Evolutionary conservation across 305 asterid genomes (phyloP), one percentile per base, ranked within the genome.

Genomic region (Plantago coronopus): DNA sequence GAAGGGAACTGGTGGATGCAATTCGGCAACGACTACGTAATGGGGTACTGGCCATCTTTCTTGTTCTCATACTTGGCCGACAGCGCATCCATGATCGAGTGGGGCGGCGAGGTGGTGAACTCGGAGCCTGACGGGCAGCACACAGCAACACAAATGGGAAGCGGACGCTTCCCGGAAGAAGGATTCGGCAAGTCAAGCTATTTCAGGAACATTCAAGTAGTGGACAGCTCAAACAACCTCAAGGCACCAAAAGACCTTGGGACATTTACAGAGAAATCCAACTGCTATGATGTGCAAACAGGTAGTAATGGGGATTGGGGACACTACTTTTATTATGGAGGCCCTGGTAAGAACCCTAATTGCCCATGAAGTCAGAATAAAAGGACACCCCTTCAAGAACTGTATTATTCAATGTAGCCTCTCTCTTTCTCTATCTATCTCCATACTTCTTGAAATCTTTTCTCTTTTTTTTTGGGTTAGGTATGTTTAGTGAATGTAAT

Each of bases 1-100:
- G 83, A 83, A 67, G 96, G 95, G 20, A 72, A 88, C 43, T 88
- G 96, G 96, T 88, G 96, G 96, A 83, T 88, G 96, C 96, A 88
- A 55, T 88, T 81, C 44, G 95, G 96, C 12, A 80, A 66, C 27
- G 86, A 71, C 73, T 71, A 80, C 14, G 96, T 88, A 23, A 46
- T 88, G 57, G 96, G 96, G 0, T 88, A 88, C 46, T 88, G 96
- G 96, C 96, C 96, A 12, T 82, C 95, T 7, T 79, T 83, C 79
- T 71, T 88, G 76, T 88, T 85, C 79, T 79, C 88, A 42, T 78
- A 83, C 78, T 67, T 88, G 47, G 87, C 79, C 13, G 89, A 85
- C 67, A 83, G 88, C 54, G 95, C 93, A 12, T 73, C 86, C 45
- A 85, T 85, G 95, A 74, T 88, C 7, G 86, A 88, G 53, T 88